Conservation (phyloP, 1,139 yeast species). For the Scheffersomyces titani region DNA sequence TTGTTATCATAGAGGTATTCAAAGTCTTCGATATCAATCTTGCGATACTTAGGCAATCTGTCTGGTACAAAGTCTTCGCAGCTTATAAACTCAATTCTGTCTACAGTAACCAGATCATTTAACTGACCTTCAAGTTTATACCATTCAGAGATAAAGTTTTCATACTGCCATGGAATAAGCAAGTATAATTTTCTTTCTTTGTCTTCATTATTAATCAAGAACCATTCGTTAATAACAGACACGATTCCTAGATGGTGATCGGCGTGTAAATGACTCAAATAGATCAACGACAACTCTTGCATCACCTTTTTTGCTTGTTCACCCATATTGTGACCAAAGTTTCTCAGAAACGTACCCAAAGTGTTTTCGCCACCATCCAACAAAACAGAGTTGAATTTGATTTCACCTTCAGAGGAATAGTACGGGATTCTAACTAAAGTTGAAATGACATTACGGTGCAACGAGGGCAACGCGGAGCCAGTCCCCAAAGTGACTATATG, state of each 20-base stretch:
- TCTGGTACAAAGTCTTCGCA: conserved; percentile 60
- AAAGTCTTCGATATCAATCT: conserved; percentile 33
- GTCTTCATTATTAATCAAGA: conserved; percentile 30
- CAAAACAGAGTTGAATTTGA: conserved; percentile 48
- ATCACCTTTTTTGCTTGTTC: conserved; percentile 40
- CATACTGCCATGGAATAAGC: conserved; percentile 76
- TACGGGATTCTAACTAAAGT: conserved; percentile 72
- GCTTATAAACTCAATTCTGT: conserved; percentile 56
- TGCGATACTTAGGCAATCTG: conserved; percentile 28
- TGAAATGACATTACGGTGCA: conserved; percentile 80
- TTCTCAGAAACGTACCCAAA: conserved; percentile 67
- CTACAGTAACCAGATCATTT: conserved; percentile 31
- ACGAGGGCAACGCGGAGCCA: conserved; percentile 89
- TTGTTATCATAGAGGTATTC: conserved; percentile 29
- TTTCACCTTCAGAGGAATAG: conserved; percentile 20
- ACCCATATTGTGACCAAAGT: conserved; percentile 45
- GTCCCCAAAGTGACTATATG: conserved; percentile 86
- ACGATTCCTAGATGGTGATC: conserved; percentile 92
- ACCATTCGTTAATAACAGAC: conserved; percentile 72
- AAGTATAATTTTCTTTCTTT: conserved; percentile 47
- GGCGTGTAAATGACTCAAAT: conserved; percentile 91
- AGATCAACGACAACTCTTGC: conserved; percentile 62
- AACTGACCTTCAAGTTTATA: conserved; percentile 49
- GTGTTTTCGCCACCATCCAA: conserved; percentile 97
- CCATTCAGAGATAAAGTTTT: conserved; percentile 73